phyloP scores from a whole-genome alignment of 1,284 basidiomycete genomes.

The Moniliella sp. region DNA sequence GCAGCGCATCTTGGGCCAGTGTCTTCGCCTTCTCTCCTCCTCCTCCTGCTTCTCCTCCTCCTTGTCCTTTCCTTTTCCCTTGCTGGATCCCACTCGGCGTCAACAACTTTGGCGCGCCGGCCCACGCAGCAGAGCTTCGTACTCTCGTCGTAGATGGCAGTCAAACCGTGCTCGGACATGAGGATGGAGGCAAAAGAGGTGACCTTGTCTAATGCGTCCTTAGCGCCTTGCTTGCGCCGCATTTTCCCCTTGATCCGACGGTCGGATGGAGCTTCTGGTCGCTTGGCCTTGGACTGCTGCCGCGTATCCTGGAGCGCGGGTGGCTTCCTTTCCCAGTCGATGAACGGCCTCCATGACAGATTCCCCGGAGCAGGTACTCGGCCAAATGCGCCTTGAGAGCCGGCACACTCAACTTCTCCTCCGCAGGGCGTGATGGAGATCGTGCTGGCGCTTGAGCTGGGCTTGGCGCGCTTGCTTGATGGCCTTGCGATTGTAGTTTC shows the following conservation, averaged over 20 bases:
- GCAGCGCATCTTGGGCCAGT: not conserved
- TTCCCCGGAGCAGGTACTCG: constrained; percentile 60
- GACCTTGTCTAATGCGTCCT: constrained; percentile 11
- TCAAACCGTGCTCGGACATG: constrained; percentile 19
- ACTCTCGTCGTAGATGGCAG: constrained; percentile 30
- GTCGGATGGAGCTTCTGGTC: not conserved
- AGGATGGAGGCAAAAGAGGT: constrained; percentile 20
- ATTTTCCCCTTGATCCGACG: not conserved
- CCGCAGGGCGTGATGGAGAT: too few relatives aligned
- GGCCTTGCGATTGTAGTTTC: constrained; percentile 52
- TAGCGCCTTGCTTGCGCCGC: not conserved
- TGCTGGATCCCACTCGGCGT: constrained; percentile 24
- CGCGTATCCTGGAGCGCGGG: too few relatives aligned
- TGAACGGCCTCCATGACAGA: constrained; percentile 72
- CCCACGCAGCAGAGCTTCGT: constrained; percentile 21
- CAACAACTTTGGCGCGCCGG: constrained; percentile 16
- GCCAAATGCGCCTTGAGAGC: constrained; percentile 37
- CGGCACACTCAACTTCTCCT: constrained; percentile 40
- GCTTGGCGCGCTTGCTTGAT: constrained; percentile 57
- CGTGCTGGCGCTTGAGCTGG: constrained; percentile 41
- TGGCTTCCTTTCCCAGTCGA: constrained; percentile 45
- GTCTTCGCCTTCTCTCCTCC: not conserved
- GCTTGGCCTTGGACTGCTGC: constrained; percentile 39
- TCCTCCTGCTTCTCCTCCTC: not conserved
- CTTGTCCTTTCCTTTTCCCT: not conserved